phyloP scores from a whole-genome alignment of 148 eudicot genomes.

The Arbutus unedo region DNA sequence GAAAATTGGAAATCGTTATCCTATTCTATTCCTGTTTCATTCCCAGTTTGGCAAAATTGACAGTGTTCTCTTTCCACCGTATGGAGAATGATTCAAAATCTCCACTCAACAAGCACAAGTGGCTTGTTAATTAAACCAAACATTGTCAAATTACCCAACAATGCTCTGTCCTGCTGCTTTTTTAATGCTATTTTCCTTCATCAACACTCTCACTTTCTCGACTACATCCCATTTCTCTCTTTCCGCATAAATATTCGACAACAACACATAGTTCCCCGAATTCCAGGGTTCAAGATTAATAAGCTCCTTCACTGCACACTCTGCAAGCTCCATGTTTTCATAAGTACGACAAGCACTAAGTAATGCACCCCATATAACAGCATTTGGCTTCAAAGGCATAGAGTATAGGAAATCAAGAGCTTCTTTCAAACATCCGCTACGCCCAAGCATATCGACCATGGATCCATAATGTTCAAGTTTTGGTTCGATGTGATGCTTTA shows the following conservation, averaged over 20 bases:
- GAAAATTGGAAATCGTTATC: not conserved
- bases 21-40: not conserved
- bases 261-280: constrained; percentile 48
- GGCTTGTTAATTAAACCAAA: not conserved
- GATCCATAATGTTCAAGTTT: constrained; percentile 56
- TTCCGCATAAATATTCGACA: constrained; percentile 52
- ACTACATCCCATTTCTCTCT: constrained; percentile 52
- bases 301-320: constrained; percentile 41
- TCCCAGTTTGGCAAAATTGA: not conserved
- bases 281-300: constrained; percentile 48
- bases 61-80: not conserved
- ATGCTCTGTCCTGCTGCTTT: constrained; percentile 40
- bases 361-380: constrained; percentile 51
- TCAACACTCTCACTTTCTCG: constrained; percentile 37
- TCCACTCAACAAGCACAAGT: not conserved
- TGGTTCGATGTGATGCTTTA: constrained; percentile 30
- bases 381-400: constrained; percentile 51
- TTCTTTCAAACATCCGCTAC: constrained; percentile 42
- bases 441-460: constrained; percentile 54
- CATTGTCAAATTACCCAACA: constrained; percentile 6
- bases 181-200: constrained; percentile 34
- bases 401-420: constrained; percentile 38
- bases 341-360: constrained; percentile 49
- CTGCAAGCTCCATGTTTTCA: constrained; percentile 43
- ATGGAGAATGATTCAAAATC: not conserved